Evolutionary conservation across 179 eudicot genomes (phyloP).

Genomic region (Spinacia oleracea): DNA sequence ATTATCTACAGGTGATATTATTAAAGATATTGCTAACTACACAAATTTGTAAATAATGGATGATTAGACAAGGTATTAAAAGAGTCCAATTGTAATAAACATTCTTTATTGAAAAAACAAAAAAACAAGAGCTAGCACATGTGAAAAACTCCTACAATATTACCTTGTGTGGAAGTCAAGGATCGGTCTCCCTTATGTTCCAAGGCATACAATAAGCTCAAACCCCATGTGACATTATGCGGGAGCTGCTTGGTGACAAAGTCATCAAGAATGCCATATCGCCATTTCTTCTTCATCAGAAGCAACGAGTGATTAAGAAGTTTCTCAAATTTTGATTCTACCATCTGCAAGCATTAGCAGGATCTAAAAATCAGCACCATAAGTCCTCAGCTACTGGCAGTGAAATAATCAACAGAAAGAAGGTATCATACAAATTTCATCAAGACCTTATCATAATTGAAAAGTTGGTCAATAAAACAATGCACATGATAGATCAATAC

Average conservation of each 20-base stretch:
- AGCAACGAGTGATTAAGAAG: slow-evolving; percentile 73
- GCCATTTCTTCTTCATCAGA: slow-evolving; percentile 82
- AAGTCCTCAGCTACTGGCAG: not conserved
- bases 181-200: slow-evolving; percentile 94
- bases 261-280: slow-evolving; percentile 81
- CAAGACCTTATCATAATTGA: not conserved
- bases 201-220: slow-evolving; percentile 93
- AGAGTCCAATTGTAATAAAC: not conserved
- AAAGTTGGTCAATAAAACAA: not conserved
- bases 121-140: not conserved
- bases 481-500: not conserved
- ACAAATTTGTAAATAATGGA: not conserved
- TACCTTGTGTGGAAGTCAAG: slow-evolving; percentile 93
- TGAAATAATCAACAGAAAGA: not conserved
- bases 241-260: slow-evolving; percentile 93
- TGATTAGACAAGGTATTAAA: not conserved
- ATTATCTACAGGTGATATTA: slow-evolving; percentile 2
- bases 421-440: not conserved
- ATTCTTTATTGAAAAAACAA: not conserved
- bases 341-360: slow-evolving; percentile 56
- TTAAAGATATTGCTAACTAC: not conserved
- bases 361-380: not conserved
- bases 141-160: slow-evolving; percentile 8
- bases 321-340: slow-evolving; percentile 72
- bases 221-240: slow-evolving; percentile 96